Conservation (phyloP, 441 rosid genomes). For the Aquilaria agallochum region DNA sequence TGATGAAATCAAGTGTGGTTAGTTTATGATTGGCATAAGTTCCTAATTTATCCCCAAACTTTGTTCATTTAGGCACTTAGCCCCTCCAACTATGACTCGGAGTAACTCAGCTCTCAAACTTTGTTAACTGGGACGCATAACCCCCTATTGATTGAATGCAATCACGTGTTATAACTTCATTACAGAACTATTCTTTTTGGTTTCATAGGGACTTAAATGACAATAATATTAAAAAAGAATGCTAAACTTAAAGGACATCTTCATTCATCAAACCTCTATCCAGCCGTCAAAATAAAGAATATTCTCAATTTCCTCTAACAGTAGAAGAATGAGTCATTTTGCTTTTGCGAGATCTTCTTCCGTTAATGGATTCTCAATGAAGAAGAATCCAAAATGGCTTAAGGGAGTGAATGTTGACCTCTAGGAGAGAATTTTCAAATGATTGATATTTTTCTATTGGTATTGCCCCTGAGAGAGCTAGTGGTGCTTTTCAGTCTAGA, state of each 20-base stretch:
- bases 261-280: slow-evolving; percentile 20
- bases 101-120: too few relatives aligned
- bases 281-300: slow-evolving; percentile 18
- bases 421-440: slow-evolving; percentile 41
- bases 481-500: slow-evolving; percentile 84
- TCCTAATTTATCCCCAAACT: too few relatives aligned
- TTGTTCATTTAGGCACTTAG: too few relatives aligned
- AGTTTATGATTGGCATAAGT: too few relatives aligned
- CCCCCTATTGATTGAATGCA: too few relatives aligned
- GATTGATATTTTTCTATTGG: slow-evolving; percentile 46
- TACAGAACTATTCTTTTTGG: too few relatives aligned
- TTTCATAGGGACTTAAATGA: too few relatives aligned
- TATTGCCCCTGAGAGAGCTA: slow-evolving; percentile 85
- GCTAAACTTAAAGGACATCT: not conserved
- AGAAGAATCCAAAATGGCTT: slow-evolving; percentile 23
- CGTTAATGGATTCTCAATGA: slow-evolving; percentile 57
- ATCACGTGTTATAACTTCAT: too few relatives aligned
- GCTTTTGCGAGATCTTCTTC: slow-evolving; percentile 35
- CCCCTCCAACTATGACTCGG: too few relatives aligned
- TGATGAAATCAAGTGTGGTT: too few relatives aligned
- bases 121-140: too few relatives aligned
- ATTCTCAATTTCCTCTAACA: slow-evolving; percentile 11
- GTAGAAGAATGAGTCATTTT: slow-evolving; percentile 8
- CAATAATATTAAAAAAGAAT: too few relatives aligned
- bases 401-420: slow-evolving; percentile 34